Percentiles rank a stretch among this genome's conserved stretches.
phyloP scores from a whole-genome alignment of 805 yeast species.

The Kazachstania kunashirensis region DNA sequence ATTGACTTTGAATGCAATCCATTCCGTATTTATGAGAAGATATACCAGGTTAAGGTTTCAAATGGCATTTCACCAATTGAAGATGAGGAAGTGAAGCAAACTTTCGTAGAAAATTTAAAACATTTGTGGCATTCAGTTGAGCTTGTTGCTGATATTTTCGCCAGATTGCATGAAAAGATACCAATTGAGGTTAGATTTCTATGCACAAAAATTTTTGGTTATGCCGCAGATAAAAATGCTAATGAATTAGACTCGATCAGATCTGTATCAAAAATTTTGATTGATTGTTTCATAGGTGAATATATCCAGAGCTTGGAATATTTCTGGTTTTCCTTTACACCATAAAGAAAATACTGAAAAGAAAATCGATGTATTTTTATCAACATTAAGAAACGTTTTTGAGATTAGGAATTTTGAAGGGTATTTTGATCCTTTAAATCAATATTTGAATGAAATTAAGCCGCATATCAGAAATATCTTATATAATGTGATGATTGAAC shows the following conservation, averaged over 20 bases:
- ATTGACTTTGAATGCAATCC: constrained; percentile 79
- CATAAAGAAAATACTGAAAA: constrained; percentile 3
- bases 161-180: constrained; percentile 33
- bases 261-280: constrained; percentile 34
- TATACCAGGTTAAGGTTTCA: constrained; percentile 33
- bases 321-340: constrained; percentile 16
- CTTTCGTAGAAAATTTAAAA: constrained; percentile 67
- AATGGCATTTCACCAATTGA: constrained; percentile 65
- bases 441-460: constrained; percentile 24
- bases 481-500: constrained; percentile 20
- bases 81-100: constrained; percentile 59
- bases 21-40: constrained; percentile 37
- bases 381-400: constrained; percentile 21
- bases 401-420: constrained; percentile 21
- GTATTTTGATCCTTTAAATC: constrained; percentile 27
- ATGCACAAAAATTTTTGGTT: constrained; percentile 38
- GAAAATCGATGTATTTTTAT: constrained; percentile 15
- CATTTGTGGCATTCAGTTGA: constrained; percentile 61
- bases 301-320: constrained; percentile 16
- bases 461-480: constrained; percentile 21
- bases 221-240: constrained; percentile 41
- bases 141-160: constrained; percentile 42
- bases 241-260: constrained; percentile 59
- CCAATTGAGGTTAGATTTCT: constrained; percentile 51
- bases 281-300: constrained; percentile 19